These are phyloP conservation scores for Calonectria hongkongensis DNA, from an alignment of 2,329 filamentous ascomycete species.

Conservation along the genomic window DNA sequence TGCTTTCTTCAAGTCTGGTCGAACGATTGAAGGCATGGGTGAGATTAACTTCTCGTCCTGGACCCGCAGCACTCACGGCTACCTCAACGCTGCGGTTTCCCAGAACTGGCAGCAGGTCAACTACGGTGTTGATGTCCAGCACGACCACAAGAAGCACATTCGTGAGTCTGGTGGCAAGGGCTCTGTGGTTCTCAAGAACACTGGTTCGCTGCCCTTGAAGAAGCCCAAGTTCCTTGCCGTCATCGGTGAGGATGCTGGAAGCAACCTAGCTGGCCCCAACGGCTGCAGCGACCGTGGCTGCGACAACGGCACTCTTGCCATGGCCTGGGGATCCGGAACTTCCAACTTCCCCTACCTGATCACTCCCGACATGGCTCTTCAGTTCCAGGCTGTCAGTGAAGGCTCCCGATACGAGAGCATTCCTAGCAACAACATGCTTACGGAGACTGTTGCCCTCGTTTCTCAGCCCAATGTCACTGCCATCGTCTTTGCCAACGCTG, in stretches of 20 bases:
- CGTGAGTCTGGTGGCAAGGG: constrained; percentile 86
- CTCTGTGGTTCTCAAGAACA: constrained; percentile 93
- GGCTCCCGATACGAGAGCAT: constrained; percentile 79
- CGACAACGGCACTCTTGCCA: constrained; percentile 77
- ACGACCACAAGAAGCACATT: constrained; percentile 82
- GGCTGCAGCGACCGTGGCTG: constrained; percentile 82
- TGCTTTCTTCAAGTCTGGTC: constrained; percentile 80
- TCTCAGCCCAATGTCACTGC: constrained; percentile 79
- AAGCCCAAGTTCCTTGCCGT: constrained; percentile 85
- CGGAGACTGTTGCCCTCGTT: constrained; percentile 77
- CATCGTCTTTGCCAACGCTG: constrained; percentile 92
- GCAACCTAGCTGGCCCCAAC: constrained; percentile 85
- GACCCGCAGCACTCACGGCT: constrained; percentile 85
- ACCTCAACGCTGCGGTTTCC: constrained; percentile 77
- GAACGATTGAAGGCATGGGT: constrained; percentile 66
- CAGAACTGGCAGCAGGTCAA: constrained; percentile 82
- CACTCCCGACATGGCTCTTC: constrained; percentile 83
- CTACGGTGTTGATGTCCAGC: constrained; percentile 88
- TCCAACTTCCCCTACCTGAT: constrained; percentile 85
- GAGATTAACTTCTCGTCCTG: constrained; percentile 92
- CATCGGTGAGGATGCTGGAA: constrained; percentile 88
- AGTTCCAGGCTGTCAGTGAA: constrained; percentile 76
- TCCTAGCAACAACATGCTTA: constrained; percentile 78
- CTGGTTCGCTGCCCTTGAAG: constrained; percentile 83
- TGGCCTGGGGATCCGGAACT: constrained; percentile 87